These are phyloP conservation scores for Symbiodinium natans DNA, from an alignment of 73 alveolate genomes.

Conservation along the genomic window DNA sequence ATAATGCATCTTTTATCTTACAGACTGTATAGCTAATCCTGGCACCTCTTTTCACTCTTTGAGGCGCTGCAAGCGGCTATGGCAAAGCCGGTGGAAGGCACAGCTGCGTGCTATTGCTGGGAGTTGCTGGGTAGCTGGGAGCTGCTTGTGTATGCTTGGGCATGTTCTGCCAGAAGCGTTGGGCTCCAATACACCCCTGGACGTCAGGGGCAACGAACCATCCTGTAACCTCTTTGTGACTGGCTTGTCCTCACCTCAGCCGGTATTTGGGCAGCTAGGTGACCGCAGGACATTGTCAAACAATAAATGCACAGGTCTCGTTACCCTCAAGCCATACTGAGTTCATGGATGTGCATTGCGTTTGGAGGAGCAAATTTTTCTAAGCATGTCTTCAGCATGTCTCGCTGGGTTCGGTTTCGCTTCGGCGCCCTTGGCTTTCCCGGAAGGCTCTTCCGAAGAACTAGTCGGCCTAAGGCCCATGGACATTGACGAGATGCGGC, in stretches of 20 bases:
- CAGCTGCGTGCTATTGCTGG: neutral
- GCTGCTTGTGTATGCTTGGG: too few species aligned
- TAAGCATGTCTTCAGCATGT: neutral
- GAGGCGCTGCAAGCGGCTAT: constrained; percentile 37
- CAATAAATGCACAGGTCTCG: too few species aligned
- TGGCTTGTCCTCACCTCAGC: constrained; percentile 3
- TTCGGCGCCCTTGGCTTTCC: neutral
- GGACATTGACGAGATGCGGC: constrained; percentile 39
- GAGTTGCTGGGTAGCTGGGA: neutral
- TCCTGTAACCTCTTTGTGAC: constrained; percentile 67
- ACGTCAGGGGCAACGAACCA: constrained; percentile 42
- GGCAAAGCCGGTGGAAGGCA: constrained; percentile 74
- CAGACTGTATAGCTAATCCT: too few species aligned
- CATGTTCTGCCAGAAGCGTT: neutral
- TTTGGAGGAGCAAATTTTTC: neutral
- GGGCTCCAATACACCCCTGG: neutral
- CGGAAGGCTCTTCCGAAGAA: neutral
- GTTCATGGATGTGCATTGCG: neutral
- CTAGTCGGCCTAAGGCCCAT: constrained; percentile 22
- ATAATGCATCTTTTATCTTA: too few species aligned
- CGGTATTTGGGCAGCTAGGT: neutral
- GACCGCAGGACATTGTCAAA: too few species aligned
- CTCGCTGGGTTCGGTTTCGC: neutral
- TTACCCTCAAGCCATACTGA: too few species aligned
- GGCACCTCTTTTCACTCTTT: neutral